Conservation (phyloP, 768 basidiomycete genomes). For the Lenzites betulinus region DNA sequence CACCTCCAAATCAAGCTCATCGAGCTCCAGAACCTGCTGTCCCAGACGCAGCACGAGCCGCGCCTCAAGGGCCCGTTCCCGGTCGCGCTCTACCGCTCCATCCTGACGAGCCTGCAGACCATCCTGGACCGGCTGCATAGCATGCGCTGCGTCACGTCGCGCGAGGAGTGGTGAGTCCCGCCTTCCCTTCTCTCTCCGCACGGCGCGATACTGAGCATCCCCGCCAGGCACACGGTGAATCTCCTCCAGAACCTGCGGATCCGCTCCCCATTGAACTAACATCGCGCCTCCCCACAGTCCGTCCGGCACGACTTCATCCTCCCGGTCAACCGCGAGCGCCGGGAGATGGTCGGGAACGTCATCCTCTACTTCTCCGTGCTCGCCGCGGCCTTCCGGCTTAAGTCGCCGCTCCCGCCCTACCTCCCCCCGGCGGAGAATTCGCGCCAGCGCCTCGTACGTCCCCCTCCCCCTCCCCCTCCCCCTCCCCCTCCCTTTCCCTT, state of each 20-base stretch:
- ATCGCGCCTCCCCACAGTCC: constrained; percentile 46
- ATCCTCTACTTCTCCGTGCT: constrained; percentile 86
- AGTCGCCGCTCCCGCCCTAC: constrained; percentile 94
- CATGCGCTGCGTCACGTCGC: constrained; percentile 95
- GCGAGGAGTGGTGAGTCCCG: constrained; percentile 81
- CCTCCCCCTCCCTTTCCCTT: not conserved
- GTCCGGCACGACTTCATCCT: constrained; percentile 87
- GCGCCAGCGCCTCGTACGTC: constrained; percentile 70
- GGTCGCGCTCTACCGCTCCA: constrained; percentile 76
- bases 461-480: not conserved
- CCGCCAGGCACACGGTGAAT: constrained; percentile 70
- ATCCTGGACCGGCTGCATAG: constrained; percentile 90
- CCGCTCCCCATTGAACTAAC: not conserved
- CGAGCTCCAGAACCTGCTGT: constrained; percentile 79
- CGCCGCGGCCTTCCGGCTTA: constrained; percentile 77
- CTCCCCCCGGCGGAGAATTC: constrained; percentile 91
- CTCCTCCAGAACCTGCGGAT: not conserved
- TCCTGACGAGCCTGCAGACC: constrained; percentile 79
- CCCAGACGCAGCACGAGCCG: constrained; percentile 90
- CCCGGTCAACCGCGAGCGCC: constrained; percentile 85
- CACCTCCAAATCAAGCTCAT: constrained; percentile 92
- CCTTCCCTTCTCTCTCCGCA: constrained; percentile 10
- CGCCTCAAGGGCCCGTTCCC: constrained; percentile 97
- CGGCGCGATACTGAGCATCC: not conserved
- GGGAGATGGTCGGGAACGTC: constrained; percentile 95